Base-by-base conservation (phyloP, 164 flowering plant species). In the Malania oleifera region DNA sequence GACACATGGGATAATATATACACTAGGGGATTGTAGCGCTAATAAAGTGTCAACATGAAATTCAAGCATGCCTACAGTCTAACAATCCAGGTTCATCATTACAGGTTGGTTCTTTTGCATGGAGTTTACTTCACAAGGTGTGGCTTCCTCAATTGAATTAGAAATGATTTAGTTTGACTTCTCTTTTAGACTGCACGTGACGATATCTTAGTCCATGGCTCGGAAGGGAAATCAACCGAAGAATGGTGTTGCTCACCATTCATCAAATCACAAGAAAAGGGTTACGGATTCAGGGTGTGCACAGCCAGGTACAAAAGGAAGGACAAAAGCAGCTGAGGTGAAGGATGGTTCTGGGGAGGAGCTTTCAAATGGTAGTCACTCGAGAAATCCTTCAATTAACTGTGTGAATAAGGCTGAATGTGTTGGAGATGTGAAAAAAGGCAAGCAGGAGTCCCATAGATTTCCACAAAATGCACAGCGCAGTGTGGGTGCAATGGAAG, bases 171-270 rank as follows among this genome's bases (percentile, higher is more conserved):
- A 57, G 44, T 22, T 52, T 40, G 46, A 26, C 24, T 41, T 38
- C 40, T 20, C 29, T 40, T 34, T 24, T 3, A 45, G 48, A 48
- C 9, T 39, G 18, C 49, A 37, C 24, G 3, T 25, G 5, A 35
- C n/a, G 14, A 31, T 10, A 24, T 22, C 52, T 38, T n/a, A n/a
- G 17, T 50, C 22, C 44, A 88, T 88, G 96, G 89, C 87, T 41
- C 80, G 84, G 20, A 83, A 82, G 60, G 80, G 81, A 62, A 80
- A 70, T 70, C 85, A 80, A 46, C 82, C 74, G 51, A 88, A 75
- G 75, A 84, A 78, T 67, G 85, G 85, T 5, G 56, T 67, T 60
- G 80, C 73, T 28, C 75, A 65, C 57, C 71, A 75, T 23, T 38
- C 78, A 57, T 51, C 71, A 57, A 72, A 64, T 38, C 70, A 51